Percentiles rank a stretch among this genome's conserved stretches.
Conservation (phyloP, 169 alveolate species). For the Eimeria sp. region DNA sequence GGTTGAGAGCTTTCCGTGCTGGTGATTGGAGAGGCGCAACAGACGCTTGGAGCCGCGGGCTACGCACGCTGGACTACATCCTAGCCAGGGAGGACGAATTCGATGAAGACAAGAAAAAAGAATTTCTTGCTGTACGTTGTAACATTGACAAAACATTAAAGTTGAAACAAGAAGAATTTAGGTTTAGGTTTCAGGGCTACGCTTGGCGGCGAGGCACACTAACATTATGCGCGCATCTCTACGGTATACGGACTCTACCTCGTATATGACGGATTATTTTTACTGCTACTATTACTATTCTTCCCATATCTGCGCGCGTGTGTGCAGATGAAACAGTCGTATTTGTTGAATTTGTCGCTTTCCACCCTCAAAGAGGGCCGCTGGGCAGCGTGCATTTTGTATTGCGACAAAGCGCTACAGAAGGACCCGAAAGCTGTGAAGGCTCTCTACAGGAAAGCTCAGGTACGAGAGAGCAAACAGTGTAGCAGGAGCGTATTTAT, state of each 20-base stretch:
- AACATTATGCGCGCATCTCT: neutral
- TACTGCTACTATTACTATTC: too few relatives aligned
- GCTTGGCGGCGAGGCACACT: neutral
- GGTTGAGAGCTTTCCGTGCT: constrained; percentile 47
- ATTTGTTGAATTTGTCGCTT: constrained; percentile 77
- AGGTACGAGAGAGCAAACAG: constrained; percentile 15
- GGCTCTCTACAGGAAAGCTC: constrained; percentile 80
- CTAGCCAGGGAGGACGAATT: constrained; percentile 51
- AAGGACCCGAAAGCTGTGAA: constrained; percentile 75
- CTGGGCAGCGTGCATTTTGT: constrained; percentile 75
- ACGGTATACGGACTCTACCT: neutral
- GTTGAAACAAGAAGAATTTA: neutral
- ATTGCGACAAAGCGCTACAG: constrained; percentile 76
- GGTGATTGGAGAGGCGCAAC: constrained; percentile 72
- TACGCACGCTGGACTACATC: constrained; percentile 65
- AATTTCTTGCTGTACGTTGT: constrained; percentile 36
- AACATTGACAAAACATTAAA: neutral
- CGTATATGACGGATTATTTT: neutral
- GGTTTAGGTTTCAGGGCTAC: neutral
- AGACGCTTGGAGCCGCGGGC: constrained; percentile 79
- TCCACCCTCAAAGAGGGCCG: constrained; percentile 76
- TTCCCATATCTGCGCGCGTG: neutral
- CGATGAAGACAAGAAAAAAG: constrained; percentile 59
- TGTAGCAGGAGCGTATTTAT: neutral
- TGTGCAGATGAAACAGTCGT: constrained; percentile 75